Evolutionary conservation across 495 filamentous ascomycete genomes (phyloP), one percentile per base, ranked within the genome.

Genomic region (Tuber calosporum): DNA sequence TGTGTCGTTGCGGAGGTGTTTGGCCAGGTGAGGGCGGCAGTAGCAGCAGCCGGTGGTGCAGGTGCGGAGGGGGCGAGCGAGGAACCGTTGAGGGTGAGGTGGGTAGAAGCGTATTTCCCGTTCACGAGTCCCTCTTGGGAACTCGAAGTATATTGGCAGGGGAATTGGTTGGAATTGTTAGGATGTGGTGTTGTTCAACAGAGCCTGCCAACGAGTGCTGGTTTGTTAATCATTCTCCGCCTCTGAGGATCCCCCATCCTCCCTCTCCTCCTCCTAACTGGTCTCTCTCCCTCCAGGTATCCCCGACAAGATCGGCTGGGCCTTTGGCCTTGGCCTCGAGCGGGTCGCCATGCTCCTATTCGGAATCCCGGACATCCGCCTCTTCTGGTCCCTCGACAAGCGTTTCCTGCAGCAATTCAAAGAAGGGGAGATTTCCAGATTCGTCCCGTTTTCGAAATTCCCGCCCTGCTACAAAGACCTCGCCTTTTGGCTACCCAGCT

Each of bases 101-200:
- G 95, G 95, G 89, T 98, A 4, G 94, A 97, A 81, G 93, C 95
- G 4, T 98, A 96, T 83, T 93, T 99, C 84, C 95, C 95, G 9
- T 98, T 97, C 81, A 99, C 95, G 0, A 92, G 88, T 62, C 95
- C 96, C 0, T 93, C 90, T 0, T 99, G 93, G 93, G 95, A 99
- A 78, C 85, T 99, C 17, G 95, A 99, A 81, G 92, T 99, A 22
- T 93, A 92, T 85, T 98, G 94, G 89, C 89, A 92, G 81, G 93
- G 90, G 58, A 90, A 93, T 78, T 99, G 95, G 95, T 89, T 99
- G 8, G 95, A 98, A 84, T 86, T 98, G 7, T 86, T 99, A 3
- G 95, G 96, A 5, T 97, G 92, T 80, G 96, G 96, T n/a, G 89
- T 99, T 26, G 89, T 91, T 68, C 87, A 91, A 82, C 95, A 99